Conservation (phyloP, 2,329 filamentous ascomycete species). For the Rutstroemia sp. region DNA sequence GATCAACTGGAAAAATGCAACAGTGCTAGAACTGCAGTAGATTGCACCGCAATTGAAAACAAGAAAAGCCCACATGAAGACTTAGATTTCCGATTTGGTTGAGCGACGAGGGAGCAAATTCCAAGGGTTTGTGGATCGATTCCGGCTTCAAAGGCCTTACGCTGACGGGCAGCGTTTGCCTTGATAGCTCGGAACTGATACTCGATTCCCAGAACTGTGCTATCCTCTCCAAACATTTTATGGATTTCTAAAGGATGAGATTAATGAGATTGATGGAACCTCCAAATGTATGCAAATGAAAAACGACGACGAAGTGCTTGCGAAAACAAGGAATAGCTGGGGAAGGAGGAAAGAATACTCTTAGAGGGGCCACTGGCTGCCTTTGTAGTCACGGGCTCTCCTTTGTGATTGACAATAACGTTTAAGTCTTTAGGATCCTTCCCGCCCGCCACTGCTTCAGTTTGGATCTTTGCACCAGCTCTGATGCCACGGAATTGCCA, state of each 20-base stretch:
- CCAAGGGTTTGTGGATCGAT: conserved; percentile 34
- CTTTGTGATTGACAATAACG: conserved; percentile 8
- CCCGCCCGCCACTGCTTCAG: conserved; percentile 30
- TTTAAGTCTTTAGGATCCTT: conserved; percentile 7
- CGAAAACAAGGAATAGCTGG: background rate
- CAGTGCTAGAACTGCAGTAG: conserved; percentile 2
- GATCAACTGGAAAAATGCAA: background rate
- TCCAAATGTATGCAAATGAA: too few relatives aligned
- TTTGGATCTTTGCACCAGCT: conserved; percentile 42
- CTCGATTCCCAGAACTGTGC: conserved; percentile 48
- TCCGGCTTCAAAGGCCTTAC: conserved; percentile 36
- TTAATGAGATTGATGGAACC: background rate
- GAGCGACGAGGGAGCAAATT: conserved; percentile 11
- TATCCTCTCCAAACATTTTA: conserved; percentile 44
- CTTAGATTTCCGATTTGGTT: conserved; percentile 11
- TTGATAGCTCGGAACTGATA: conserved; percentile 54
- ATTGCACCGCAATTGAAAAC: conserved; percentile 2
- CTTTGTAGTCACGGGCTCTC: background rate
- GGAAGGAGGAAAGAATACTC: background rate
- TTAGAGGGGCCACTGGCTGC: background rate
- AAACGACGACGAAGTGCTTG: background rate
- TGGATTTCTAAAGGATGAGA: background rate
- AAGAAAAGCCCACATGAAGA: conserved; percentile 2
- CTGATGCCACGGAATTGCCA: conserved; percentile 52
- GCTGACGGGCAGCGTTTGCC: conserved; percentile 42